These are phyloP conservation scores for Porcisia hertigi DNA, from an alignment of 208 protist genomes.

Conservation along the genomic window DNA sequence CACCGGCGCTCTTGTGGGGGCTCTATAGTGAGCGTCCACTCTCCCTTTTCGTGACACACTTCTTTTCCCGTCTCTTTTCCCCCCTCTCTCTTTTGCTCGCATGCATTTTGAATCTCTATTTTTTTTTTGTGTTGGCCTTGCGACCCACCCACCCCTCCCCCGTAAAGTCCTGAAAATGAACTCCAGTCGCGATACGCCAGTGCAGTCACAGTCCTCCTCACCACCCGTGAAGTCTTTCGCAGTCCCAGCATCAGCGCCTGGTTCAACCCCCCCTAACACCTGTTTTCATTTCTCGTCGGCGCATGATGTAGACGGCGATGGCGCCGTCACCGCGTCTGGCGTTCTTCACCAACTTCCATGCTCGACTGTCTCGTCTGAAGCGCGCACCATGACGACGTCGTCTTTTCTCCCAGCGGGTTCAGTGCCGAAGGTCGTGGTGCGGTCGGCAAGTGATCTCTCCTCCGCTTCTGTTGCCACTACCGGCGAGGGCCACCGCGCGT, in stretches of 20 bases:
- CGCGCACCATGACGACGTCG: not conserved
- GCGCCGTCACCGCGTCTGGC: not conserved
- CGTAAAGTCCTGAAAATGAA: not conserved
- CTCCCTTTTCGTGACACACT: not conserved
- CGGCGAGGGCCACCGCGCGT: not conserved
- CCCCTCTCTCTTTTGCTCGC: slow-evolving; percentile 1
- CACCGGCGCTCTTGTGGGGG: not conserved
- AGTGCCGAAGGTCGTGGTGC: not conserved
- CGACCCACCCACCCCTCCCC: not conserved
- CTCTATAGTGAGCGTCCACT: not conserved
- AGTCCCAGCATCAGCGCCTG: not conserved
- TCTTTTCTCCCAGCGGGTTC: not conserved
- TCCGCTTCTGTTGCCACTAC: not conserved
- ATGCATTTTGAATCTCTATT: not conserved
- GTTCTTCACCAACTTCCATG: not conserved
- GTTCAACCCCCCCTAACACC: not conserved
- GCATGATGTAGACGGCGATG: not conserved
- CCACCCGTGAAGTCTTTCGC: not conserved
- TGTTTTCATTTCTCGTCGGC: not conserved
- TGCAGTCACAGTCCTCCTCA: not conserved
- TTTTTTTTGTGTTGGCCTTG: not conserved
- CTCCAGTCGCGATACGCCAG: slow-evolving; percentile 6
- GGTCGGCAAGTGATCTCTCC: not conserved
- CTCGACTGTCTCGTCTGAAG: not conserved
- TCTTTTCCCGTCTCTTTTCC: not conserved